A percentile compares a stretch with the other conserved stretches of the same genome.
These are phyloP conservation scores for Backusella liffmaniae DNA, from an alignment of 192 early-diverging fungal genomes.

Conservation along the genomic window DNA sequence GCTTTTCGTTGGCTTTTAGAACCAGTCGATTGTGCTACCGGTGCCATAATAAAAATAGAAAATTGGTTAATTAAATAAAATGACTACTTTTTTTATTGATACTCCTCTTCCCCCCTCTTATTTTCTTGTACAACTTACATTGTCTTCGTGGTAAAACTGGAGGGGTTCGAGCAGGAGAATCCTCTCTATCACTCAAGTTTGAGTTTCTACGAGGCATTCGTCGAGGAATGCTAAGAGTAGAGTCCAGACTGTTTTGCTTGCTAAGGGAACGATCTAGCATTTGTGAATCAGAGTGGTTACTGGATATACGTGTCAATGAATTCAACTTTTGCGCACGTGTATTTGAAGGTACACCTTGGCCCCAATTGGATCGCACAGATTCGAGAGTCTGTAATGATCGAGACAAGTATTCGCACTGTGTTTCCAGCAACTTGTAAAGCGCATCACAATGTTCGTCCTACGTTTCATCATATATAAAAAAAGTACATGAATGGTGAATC, in stretches of 20 bases:
- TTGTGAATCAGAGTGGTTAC: not conserved
- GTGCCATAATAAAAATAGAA: constrained; percentile 10
- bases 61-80: not conserved
- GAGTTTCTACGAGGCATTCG: constrained; percentile 8
- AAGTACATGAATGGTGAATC: not conserved
- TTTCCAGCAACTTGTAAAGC: not conserved
- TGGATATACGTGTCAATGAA: not conserved
- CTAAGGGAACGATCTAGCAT: not conserved
- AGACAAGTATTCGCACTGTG: not conserved
- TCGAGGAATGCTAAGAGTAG: not conserved
- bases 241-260: not conserved
- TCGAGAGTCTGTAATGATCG: not conserved
- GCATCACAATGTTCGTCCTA: constrained; percentile 19
- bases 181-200: not conserved
- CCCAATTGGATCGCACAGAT: not conserved
- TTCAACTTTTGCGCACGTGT: constrained; percentile 12
- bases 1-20: constrained; percentile 64
- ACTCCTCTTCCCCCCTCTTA: not conserved
- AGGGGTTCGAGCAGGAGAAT: not conserved
- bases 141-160: constrained; percentile 17
- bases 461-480: not conserved
- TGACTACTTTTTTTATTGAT: not conserved
- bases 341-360: not conserved
- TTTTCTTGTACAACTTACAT: constrained; percentile 7
- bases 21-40: constrained; percentile 20